phyloP scores from a whole-genome alignment of 768 basidiomycete species.

The Auricularia auricula-judae region DNA sequence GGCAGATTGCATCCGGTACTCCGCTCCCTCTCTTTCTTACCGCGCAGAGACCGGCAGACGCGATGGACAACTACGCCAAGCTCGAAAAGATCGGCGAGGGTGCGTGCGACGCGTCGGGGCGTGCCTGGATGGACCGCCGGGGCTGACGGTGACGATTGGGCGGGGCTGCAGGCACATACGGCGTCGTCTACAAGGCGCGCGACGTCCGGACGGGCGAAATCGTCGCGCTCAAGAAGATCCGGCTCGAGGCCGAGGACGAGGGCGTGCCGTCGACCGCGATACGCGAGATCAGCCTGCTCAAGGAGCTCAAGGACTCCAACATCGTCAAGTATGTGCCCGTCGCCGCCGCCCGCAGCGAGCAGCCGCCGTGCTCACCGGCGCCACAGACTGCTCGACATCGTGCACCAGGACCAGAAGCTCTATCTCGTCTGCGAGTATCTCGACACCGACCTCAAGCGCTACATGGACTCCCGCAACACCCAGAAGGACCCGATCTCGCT shows the following conservation, averaged over 20 bases:
- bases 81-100: slow-evolving; percentile 88
- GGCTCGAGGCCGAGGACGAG: slow-evolving; percentile 96
- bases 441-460: slow-evolving; percentile 92
- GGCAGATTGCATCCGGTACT: too few relatives aligned
- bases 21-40: too few relatives aligned
- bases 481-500: slow-evolving; percentile 59
- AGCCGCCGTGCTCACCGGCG: neutral
- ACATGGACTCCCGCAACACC: slow-evolving; percentile 83
- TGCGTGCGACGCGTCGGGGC: slow-evolving; percentile 33
- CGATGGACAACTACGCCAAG: slow-evolving; percentile 73
- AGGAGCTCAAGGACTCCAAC: slow-evolving; percentile 93
- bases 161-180: slow-evolving; percentile 70
- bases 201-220: slow-evolving; percentile 69
- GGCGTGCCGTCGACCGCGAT: slow-evolving; percentile 98
- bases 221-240: slow-evolving; percentile 97
- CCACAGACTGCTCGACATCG: slow-evolving; percentile 82
- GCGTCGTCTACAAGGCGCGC: slow-evolving; percentile 95
- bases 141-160: neutral
- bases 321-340: slow-evolving; percentile 65
- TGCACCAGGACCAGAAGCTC: slow-evolving; percentile 92
- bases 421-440: slow-evolving; percentile 98
- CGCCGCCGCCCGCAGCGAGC: neutral
- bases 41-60: neutral
- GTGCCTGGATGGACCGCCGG: neutral
- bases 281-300: slow-evolving; percentile 92